A percentile compares a stretch with the other conserved stretches of the same genome.
Conservation (phyloP, 179 eudicot genomes). For the Nepenthes alata region DNA sequence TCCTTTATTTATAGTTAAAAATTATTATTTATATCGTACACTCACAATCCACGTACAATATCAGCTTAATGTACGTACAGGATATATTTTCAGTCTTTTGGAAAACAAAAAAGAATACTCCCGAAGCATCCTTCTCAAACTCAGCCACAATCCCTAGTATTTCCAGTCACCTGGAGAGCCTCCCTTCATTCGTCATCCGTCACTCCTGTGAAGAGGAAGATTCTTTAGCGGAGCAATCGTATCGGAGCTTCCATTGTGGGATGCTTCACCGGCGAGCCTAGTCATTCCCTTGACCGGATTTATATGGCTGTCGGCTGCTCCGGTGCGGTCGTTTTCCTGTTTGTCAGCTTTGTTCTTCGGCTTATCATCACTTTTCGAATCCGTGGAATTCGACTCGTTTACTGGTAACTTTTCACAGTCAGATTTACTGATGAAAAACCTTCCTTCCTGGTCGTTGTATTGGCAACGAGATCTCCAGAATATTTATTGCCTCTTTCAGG, state of each 20-base stretch:
- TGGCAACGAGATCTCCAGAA: constrained; percentile 9
- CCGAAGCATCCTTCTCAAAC: no score
- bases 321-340: background rate
- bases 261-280: background rate
- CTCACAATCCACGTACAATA: no score
- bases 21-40: no score
- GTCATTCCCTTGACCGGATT: background rate
- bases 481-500: constrained; percentile 8
- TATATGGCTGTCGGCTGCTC: background rate
- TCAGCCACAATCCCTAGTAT: no score
- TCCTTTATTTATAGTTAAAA: no score
- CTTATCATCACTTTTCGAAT: constrained; percentile 10
- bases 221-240: constrained; percentile 11
- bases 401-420: constrained; percentile 20
- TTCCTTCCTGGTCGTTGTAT: background rate
- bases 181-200: no score
- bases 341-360: constrained; percentile 4
- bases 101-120: no score
- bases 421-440: background rate
- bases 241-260: constrained; percentile 25
- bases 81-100: no score
- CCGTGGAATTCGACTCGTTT: constrained; percentile 33
- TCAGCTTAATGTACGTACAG: no score
- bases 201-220: background rate
- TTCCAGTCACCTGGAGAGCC: no score